Evolutionary conservation across 2,329 filamentous ascomycete species (phyloP), one percentile per base, ranked within the genome.

Genomic region (Aureobasidium sp.): DNA sequence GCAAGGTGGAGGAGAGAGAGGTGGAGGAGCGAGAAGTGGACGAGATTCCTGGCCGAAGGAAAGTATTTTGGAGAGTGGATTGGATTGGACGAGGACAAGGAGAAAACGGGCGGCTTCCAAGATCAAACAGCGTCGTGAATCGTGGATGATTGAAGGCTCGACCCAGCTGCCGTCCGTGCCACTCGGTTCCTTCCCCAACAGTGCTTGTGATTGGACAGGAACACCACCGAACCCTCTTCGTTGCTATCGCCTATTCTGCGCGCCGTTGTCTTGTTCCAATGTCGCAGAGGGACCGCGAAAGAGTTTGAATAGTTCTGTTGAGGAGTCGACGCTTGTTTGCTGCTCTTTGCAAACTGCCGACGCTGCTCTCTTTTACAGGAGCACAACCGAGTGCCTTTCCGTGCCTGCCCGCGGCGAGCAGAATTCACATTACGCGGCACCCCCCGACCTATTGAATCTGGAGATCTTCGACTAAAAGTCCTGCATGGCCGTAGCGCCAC

Each of bases 111-210:
- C 45, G 32, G 45, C 45, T 27, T 37, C 32, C 45, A 21, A 38
- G 34, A 38, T 49, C 34, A 38, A 38, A 49, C 45, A 49, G 27
- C 21, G 8, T 7, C 12, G 30, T 47, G 42, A 30, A 35, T 35
- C 45, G 38, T 32, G 32, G 45, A 38, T 38, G 34, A 49, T 49
- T 49, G 34, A 38, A 49, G 45, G 45, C 45, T 49, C 45, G 34
- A 49, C 37, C 45, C n/a, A n/a, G n/a, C n/a, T n/a, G n/a, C n/a
- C n/a, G n/a, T n/a, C n/a, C n/a, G n/a, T n/a, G n/a, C n/a, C n/a
- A n/a, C n/a, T n/a, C n/a, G n/a, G n/a, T n/a, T n/a, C n/a, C n/a
- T n/a, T n/a, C n/a, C n/a, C 22, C 32, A 29, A 10, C 16, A 34
- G 21, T 21, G 10, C 16, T 16, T 49, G 32, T 35, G 45, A 49